Evolutionary conservation across 2,329 filamentous ascomycete genomes (phyloP).

Genomic region (Pseudogymnoascus pannorum): DNA sequence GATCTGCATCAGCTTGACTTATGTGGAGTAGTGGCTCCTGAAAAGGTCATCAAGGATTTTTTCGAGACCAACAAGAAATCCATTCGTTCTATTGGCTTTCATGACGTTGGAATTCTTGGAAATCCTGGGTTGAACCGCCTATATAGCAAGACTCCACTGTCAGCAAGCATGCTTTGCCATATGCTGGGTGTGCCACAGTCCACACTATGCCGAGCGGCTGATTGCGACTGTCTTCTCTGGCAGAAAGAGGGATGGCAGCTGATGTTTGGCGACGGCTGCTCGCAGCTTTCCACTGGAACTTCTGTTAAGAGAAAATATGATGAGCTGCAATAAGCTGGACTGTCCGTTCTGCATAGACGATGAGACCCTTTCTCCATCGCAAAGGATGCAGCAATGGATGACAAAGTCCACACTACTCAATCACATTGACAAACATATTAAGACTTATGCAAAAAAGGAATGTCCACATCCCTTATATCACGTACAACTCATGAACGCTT

Average conservation of each 20-base stretch:
- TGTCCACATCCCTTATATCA: too few relatives aligned
- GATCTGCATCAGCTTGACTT: slow-evolving; percentile 11
- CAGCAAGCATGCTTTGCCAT: slow-evolving; percentile 6
- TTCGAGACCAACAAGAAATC: slow-evolving; percentile 11
- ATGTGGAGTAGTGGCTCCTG: slow-evolving; percentile 5
- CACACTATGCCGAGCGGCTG: slow-evolving; percentile 11
- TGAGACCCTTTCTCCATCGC: too few relatives aligned
- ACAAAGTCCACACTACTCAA: too few relatives aligned
- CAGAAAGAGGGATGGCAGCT: slow-evolving; percentile 10
- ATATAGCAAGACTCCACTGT: neutral
- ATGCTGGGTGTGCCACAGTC: slow-evolving; percentile 20
- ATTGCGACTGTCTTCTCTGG: slow-evolving; percentile 11
- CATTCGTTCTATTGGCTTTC: slow-evolving; percentile 13
- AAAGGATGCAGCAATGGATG: too few relatives aligned
- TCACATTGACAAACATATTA: too few relatives aligned
- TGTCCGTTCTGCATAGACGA: too few relatives aligned
- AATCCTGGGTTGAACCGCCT: neutral
- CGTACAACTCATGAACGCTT: too few relatives aligned
- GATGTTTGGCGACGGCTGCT: neutral
- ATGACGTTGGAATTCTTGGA: neutral
- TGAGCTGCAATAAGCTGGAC: neutral
- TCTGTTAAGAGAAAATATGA: neutral
- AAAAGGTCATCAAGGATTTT: slow-evolving; percentile 12
- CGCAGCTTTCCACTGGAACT: neutral
- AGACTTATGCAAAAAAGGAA: too few relatives aligned